These are phyloP conservation scores for Diaporthe capsici DNA, from an alignment of 2,329 filamentous ascomycete genomes.

Conservation along the genomic window DNA sequence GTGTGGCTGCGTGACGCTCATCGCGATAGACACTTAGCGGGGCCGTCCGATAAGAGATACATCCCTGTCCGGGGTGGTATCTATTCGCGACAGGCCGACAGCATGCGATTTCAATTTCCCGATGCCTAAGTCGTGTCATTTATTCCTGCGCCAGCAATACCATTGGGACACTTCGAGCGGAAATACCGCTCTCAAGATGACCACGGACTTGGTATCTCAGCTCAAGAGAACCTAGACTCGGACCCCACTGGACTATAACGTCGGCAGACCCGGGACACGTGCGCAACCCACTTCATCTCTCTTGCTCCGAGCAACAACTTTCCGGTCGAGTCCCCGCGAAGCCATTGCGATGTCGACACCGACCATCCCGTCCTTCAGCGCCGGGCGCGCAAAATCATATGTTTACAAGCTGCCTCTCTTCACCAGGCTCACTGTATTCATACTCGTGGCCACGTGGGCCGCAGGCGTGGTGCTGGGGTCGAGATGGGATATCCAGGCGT, in stretches of 20 bases:
- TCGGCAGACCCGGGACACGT: conserved; percentile 27
- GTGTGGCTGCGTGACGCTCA: no score
- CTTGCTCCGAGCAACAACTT: not conserved
- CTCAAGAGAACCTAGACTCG: not conserved
- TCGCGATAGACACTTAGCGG: conserved; percentile 31
- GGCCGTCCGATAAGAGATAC: conserved; percentile 28
- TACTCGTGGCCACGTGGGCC: conserved; percentile 77
- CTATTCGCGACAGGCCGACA: conserved; percentile 20
- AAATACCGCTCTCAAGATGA: conserved; percentile 34
- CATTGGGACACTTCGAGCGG: conserved; percentile 18
- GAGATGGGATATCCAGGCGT: conserved; percentile 80
- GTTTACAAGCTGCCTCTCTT: conserved; percentile 88
- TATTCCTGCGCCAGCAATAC: conserved; percentile 9
- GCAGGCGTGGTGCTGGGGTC: conserved; percentile 65
- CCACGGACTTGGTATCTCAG: conserved; percentile 15
- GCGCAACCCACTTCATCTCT: conserved; percentile 6
- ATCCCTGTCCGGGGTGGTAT: not conserved
- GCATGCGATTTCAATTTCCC: conserved; percentile 27
- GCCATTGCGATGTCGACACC: conserved; percentile 46
- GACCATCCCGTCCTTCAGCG: conserved; percentile 71
- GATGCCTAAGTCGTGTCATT: not conserved
- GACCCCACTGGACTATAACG: conserved; percentile 28
- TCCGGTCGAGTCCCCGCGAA: not conserved
- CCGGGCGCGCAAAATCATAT: conserved; percentile 83
- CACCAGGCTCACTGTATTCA: conserved; percentile 78